A percentile compares a stretch with the other conserved stretches of the same genome.
Conservation (phyloP, 441 rosid species). For the Croton laevigatus region DNA sequence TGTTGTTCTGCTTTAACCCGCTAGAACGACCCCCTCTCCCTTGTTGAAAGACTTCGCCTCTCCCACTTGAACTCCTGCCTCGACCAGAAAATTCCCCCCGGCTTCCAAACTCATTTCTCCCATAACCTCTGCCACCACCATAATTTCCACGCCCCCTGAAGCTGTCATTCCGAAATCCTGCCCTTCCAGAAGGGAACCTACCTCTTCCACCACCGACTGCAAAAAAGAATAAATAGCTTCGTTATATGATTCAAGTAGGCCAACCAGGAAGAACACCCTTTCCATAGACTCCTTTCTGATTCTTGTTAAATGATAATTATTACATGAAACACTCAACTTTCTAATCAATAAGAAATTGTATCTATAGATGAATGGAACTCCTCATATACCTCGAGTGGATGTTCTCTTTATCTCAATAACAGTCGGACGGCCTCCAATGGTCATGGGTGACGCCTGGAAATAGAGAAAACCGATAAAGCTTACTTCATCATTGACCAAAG, state of each 20-base stretch:
- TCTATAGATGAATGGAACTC: background rate
- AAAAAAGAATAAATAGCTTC: constrained; percentile 14
- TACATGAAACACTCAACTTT: background rate
- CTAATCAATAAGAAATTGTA: background rate
- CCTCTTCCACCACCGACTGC: constrained; percentile 54
- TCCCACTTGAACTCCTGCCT: constrained; percentile 45
- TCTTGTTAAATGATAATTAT: background rate
- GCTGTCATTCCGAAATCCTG: constrained; percentile 45
- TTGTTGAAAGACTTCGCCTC: constrained; percentile 44
- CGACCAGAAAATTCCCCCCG: constrained; percentile 48
- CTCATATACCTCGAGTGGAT: constrained; percentile 41
- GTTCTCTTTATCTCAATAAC: constrained; percentile 59
- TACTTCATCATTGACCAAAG: background rate
- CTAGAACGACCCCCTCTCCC: constrained; percentile 40
- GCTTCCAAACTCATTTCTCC: constrained; percentile 45
- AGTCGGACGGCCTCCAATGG: constrained; percentile 42
- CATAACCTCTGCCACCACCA: constrained; percentile 43
- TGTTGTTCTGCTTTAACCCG: constrained; percentile 13
- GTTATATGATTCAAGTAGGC: background rate
- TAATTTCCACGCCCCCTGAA: constrained; percentile 50
- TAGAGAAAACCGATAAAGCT: background rate
- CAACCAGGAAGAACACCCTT: background rate
- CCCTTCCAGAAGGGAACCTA: constrained; percentile 43
- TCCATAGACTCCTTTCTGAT: background rate
- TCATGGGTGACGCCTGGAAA: constrained; percentile 67